Percentiles rank a stretch among this genome's conserved stretches.
These are phyloP conservation scores for Cryptosporidium tyzzeri DNA, from an alignment of 169 alveolate species.

Conservation along the genomic window DNA sequence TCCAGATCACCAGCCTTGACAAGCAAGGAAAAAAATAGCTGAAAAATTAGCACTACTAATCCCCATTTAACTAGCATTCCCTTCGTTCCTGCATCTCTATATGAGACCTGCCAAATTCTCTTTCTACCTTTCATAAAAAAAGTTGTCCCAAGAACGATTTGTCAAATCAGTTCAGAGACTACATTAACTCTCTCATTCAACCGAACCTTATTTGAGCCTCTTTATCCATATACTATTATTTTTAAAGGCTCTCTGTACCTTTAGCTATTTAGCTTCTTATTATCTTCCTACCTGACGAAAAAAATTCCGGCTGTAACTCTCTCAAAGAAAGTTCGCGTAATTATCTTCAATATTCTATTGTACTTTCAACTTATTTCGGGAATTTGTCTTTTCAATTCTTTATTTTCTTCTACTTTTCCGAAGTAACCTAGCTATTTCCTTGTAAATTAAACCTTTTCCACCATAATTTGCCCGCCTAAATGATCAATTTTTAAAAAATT, in stretches of 20 bases:
- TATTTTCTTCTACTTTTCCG: background rate
- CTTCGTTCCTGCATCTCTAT: constrained; percentile 10
- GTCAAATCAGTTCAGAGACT: constrained; percentile 13
- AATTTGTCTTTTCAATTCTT: background rate
- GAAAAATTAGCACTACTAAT: background rate
- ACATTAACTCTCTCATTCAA: constrained; percentile 15
- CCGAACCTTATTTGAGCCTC: background rate
- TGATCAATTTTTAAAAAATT: constrained; percentile 3
- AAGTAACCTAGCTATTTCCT: constrained; percentile 5
- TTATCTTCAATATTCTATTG: background rate
- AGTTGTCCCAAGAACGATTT: background rate
- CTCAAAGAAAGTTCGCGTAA: background rate
- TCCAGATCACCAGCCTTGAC: background rate
- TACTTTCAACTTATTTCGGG: background rate
- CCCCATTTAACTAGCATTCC: constrained; percentile 6
- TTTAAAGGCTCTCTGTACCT: constrained; percentile 23
- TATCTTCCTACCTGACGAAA: background rate
- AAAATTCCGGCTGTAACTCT: background rate
- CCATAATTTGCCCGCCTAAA: constrained; percentile 30
- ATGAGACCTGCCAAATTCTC: constrained; percentile 9
- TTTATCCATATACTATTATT: background rate
- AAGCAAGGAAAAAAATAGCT: constrained; percentile 3
- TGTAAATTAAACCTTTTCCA: background rate
- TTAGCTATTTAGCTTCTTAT: background rate
- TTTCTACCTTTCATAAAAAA: constrained; percentile 29